These are phyloP conservation scores for Spathaspora jeffriesii DNA, from an alignment of 1,139 yeast genomes.

Conservation along the genomic window DNA sequence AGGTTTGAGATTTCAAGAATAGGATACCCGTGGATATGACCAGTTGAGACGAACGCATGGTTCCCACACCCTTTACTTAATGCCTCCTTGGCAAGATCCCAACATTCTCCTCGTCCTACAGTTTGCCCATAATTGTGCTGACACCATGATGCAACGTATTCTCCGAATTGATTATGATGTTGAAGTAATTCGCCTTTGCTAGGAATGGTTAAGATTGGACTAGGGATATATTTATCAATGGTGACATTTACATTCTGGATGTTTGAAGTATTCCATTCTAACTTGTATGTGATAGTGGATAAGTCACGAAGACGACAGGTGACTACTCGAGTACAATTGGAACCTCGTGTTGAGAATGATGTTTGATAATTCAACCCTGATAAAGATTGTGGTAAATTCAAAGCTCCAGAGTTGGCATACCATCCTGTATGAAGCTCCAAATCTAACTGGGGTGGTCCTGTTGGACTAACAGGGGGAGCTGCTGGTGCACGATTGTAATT, in stretches of 20 bases:
- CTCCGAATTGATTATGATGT: conserved; percentile 47
- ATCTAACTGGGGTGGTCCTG: conserved; percentile 36
- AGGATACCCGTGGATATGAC: conserved; percentile 59
- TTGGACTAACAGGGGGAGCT: conserved; percentile 13
- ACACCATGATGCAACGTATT: conserved; percentile 64
- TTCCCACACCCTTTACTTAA: conserved; percentile 60
- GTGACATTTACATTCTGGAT: conserved; percentile 19
- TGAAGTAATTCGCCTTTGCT: conserved; percentile 36
- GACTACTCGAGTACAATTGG: conserved; percentile 20
- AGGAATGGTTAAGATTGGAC: conserved; percentile 44
- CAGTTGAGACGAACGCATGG: conserved; percentile 59
- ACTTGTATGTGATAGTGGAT: conserved; percentile 42
- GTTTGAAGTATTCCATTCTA: conserved; percentile 46
- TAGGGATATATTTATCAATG: conserved; percentile 44
- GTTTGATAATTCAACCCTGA: conserved; percentile 37
- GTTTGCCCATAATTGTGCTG: conserved; percentile 53
- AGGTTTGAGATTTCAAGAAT: conserved; percentile 38
- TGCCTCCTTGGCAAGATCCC: conserved; percentile 75
- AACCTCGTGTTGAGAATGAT: conserved; percentile 22
- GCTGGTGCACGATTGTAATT: conserved; percentile 25
- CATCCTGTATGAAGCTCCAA: conserved; percentile 46
- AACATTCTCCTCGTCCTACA: conserved; percentile 76
- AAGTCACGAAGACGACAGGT: conserved; percentile 52
- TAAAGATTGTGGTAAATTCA: conserved; percentile 36
- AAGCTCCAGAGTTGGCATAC: conserved; percentile 33